Evolutionary conservation across 768 basidiomycete genomes (phyloP).

Genomic region (Psilocybe sp.): DNA sequence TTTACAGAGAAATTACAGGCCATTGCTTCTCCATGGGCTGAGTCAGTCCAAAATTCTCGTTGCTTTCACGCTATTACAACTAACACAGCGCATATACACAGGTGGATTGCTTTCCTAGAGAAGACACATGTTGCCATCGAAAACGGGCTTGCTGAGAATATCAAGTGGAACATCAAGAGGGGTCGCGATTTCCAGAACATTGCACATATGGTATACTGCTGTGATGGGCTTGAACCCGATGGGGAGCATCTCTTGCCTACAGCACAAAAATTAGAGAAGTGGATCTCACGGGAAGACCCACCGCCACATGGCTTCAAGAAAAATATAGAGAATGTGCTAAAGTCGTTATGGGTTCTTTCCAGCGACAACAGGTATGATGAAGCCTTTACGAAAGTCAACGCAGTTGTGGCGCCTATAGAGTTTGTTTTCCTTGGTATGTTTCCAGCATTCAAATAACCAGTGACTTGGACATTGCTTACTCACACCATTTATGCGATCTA

Average conservation of each 20-base stretch:
- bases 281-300: conserved; percentile 37
- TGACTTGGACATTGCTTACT: background rate
- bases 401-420: conserved; percentile 69
- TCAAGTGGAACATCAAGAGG: conserved; percentile 65
- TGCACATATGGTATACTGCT: conserved; percentile 67
- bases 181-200: conserved; percentile 78
- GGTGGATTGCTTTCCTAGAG: conserved; percentile 64
- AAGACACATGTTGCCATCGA: conserved; percentile 53
- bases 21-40: conserved; percentile 66
- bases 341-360: conserved; percentile 55
- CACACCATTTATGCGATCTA: conserved; percentile 20
- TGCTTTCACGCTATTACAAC: background rate
- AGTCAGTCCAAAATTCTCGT: conserved; percentile 24
- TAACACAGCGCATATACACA: conserved; percentile 11
- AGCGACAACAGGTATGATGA: conserved; percentile 31
- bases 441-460: background rate
- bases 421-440: conserved; percentile 77
- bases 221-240: conserved; percentile 47
- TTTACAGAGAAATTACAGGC: conserved; percentile 75
- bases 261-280: conserved; percentile 53
- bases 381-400: conserved; percentile 52
- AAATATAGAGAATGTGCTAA: conserved; percentile 51
- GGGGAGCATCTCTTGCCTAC: conserved; percentile 42
- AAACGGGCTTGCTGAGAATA: conserved; percentile 51
- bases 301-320: conserved; percentile 50